Evolutionary conservation across 257 asterid species (phyloP).

Genomic region (Solanum peruvianum): DNA sequence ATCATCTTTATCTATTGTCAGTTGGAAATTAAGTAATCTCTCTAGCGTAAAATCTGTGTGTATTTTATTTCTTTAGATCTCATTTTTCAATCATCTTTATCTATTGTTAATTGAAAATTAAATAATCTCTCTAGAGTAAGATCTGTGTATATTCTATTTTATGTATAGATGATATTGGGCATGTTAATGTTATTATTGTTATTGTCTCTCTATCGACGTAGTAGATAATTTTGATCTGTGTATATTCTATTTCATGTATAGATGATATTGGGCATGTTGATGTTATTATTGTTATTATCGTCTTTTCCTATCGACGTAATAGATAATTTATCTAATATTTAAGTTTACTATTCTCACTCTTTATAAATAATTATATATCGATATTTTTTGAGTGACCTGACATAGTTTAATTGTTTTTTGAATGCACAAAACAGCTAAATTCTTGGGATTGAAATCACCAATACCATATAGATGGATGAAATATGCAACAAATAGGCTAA

Average conservation of each 20-base stretch:
- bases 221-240: background rate
- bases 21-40: too few species aligned
- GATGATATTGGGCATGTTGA: too few species aligned
- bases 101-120: too few species aligned
- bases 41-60: too few species aligned
- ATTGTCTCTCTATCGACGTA: background rate
- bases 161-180: too few species aligned
- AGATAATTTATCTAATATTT: background rate
- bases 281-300: background rate
- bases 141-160: too few species aligned
- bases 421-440: slow-evolving; percentile 37
- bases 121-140: too few species aligned
- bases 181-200: too few species aligned
- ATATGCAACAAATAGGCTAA: slow-evolving; percentile 22
- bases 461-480: slow-evolving; percentile 56
- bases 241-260: too few species aligned
- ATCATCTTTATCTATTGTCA: background rate
- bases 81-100: background rate
- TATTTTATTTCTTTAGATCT: too few species aligned
- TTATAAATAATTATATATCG: too few species aligned
- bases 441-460: slow-evolving; percentile 63
- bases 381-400: background rate
- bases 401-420: background rate
- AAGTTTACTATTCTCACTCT: background rate
- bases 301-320: background rate